Base-by-base conservation (phyloP, 1,139 yeast genomes). In the Pichia sp. region DNA sequence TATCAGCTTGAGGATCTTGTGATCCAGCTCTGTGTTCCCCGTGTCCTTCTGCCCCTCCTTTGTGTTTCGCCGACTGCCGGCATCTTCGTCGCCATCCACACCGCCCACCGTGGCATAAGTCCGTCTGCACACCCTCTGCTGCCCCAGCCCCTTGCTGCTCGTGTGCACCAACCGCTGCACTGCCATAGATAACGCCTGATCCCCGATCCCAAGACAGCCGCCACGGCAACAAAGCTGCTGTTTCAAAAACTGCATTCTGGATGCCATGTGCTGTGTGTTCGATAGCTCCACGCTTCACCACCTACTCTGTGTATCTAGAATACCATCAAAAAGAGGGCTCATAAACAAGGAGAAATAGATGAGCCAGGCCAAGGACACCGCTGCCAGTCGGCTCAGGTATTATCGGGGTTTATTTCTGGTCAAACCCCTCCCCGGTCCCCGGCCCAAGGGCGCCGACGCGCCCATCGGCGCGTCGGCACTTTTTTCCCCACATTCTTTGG, bases 1-100 rank as follows among this genome's bases (percentile, higher is more conserved):
- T n/a, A 69, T 53, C 19, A 68, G 49, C 13, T 55, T 48, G 23
- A 64, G 47, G 15, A 64, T 46, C 19, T 65, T 63, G 1, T 62
- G 60, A 52, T 63, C 66, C 26, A 47, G n/a, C 2, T 30, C n/a
- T 11, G 11, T 11, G 5, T 42, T 26, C 26, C 26, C 26, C 26
- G 26, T 23, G 26, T 23, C 26, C 26, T 23, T 23, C 26, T 23
- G 26, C 26, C 26, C 26, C 26, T 23, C 26, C 26, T 5, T 38
- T 13, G 38, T 7, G 16, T n/a, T 23, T 23, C 26, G 26, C 26
- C 26, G 26, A 23, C 26, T 23, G 26, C 26, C 26, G 26, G 26
- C 26, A 23, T 23, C 26, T 3, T 23, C 26, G 26, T 23, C 26
- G 26, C 26, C 26, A 23, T 23, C 16, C n/a, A 15, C 16, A 7